These are phyloP conservation scores for Brassica incana DNA, from an alignment of 345 rosid species.

Conservation along the genomic window DNA sequence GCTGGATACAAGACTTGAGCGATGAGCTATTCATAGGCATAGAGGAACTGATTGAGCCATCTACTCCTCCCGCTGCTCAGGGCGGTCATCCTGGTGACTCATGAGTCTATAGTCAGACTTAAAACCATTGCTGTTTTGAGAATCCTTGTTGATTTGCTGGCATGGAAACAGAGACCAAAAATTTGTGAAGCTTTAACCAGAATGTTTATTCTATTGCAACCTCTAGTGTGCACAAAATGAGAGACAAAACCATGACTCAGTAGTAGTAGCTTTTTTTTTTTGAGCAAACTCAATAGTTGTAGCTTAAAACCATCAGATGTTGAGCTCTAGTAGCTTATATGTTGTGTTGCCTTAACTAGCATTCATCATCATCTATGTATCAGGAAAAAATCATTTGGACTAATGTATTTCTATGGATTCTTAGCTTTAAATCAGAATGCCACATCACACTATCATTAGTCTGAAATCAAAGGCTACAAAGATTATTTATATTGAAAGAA, in stretches of 20 bases:
- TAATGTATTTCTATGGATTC: conserved; percentile 5
- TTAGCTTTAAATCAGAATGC: conserved; percentile 5
- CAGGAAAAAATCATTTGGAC: conserved; percentile 1
- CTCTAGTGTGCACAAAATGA: not conserved
- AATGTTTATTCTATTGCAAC: not conserved
- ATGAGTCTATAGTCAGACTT: conserved; percentile 6
- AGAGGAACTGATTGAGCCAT: conserved; percentile 19
- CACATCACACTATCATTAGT: not conserved
- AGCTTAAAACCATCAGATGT: conserved; percentile 3
- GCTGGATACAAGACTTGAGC: not conserved
- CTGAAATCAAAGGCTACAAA: not conserved
- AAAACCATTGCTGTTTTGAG: not conserved
- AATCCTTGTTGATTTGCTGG: conserved; percentile 13
- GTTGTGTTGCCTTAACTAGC: not conserved
- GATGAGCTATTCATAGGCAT: conserved; percentile 19
- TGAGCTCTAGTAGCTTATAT: conserved; percentile 11
- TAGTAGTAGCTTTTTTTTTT: not conserved
- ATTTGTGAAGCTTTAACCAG: not conserved
- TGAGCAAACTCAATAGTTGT: not conserved
- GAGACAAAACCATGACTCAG: conserved; percentile 6
- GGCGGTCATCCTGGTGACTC: conserved; percentile 1
- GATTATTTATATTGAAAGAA: not conserved
- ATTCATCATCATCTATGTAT: conserved; percentile 19
- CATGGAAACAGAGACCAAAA: conserved; percentile 25
- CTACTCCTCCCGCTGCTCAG: conserved; percentile 20